Conservation (phyloP, 495 filamentous ascomycete species). For the Pseudomonodictys pantanalensis region DNA sequence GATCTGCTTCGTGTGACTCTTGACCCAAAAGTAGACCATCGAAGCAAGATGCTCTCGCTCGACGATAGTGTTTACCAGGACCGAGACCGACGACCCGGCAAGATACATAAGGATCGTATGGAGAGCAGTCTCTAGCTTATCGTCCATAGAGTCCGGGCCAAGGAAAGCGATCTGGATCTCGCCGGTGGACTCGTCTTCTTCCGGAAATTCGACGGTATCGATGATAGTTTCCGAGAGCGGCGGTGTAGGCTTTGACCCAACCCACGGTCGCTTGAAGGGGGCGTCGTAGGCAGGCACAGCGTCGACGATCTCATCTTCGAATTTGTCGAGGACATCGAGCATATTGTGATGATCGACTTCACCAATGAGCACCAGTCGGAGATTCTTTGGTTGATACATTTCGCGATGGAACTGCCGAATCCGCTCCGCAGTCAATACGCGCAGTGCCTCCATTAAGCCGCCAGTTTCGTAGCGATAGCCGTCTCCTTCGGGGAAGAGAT, state of each 20-base stretch:
- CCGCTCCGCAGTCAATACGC: constrained; percentile 78
- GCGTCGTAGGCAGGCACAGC: constrained; percentile 70
- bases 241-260: constrained; percentile 77
- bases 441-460: constrained; percentile 88
- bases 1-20: constrained; percentile 73
- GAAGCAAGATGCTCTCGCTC: constrained; percentile 91
- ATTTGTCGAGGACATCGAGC: constrained; percentile 74
- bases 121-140: constrained; percentile 50
- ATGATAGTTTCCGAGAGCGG: constrained; percentile 64
- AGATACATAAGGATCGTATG: constrained; percentile 79
- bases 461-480: constrained; percentile 97
- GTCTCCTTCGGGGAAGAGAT: constrained; percentile 82
- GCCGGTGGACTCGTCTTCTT: constrained; percentile 90
- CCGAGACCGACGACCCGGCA: constrained; percentile 84
- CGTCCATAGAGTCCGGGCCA: constrained; percentile 72
- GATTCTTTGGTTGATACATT: constrained; percentile 98
- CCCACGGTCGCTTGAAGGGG: constrained; percentile 85
- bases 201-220: constrained; percentile 84
- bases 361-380: constrained; percentile 85
- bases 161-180: constrained; percentile 82
- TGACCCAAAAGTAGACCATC: constrained; percentile 69
- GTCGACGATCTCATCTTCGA: constrained; percentile 81
- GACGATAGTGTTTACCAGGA: constrained; percentile 87
- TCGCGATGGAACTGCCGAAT: constrained; percentile 90
- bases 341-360: constrained; percentile 82